Conservation (phyloP, 805 yeast species). For the Lachancea mirantina region DNA sequence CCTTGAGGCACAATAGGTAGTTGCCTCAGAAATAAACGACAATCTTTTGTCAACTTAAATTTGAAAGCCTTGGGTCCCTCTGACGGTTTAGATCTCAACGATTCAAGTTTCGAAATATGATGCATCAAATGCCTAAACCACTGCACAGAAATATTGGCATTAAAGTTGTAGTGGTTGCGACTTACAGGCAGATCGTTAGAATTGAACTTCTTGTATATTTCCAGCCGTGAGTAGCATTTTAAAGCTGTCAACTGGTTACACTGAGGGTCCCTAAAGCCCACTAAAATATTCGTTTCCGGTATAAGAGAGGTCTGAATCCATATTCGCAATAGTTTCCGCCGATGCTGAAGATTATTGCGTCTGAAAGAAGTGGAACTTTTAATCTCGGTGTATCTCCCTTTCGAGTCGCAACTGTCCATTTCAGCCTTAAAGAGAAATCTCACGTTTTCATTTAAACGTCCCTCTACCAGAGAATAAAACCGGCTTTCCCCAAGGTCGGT, state of each 20-base stretch:
- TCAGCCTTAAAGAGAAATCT: conserved; percentile 28
- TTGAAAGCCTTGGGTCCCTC: conserved; percentile 1
- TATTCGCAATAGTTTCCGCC: conserved; percentile 27
- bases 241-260: conserved; percentile 22
- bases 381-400: conserved; percentile 22
- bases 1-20: too few species aligned
- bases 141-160: conserved; percentile 21
- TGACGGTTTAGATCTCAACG: too few species aligned
- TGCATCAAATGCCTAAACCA: conserved; percentile 21
- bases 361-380: conserved; percentile 25
- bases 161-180: conserved; percentile 17
- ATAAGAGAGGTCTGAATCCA: conserved; percentile 28
- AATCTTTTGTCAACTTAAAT: conserved; percentile 1
- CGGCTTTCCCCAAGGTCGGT: too few species aligned
- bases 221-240: conserved; percentile 16
- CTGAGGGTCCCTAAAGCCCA: conserved; percentile 25
- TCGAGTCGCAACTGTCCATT: conserved; percentile 25
- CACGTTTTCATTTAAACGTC: conserved; percentile 13
- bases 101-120: not conserved
- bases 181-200: conserved; percentile 11
- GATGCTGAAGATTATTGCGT: conserved; percentile 18
- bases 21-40: not conserved
- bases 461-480: conserved; percentile 24
- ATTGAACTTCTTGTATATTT: conserved; percentile 17
- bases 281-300: conserved; percentile 23